phyloP scores from a whole-genome alignment of 1,139 yeast species.

The Candida tetrigidarum region DNA sequence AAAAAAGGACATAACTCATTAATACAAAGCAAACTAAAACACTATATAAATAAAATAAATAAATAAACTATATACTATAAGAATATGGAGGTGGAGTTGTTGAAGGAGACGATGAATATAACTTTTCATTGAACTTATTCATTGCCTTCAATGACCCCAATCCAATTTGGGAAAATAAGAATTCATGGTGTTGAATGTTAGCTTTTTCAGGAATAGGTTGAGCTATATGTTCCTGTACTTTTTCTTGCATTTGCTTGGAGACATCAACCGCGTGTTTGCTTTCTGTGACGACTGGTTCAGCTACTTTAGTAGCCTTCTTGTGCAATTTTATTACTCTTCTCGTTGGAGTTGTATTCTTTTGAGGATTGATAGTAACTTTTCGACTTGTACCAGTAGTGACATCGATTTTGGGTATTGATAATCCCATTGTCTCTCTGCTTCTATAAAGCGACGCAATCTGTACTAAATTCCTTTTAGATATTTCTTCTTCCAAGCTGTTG shows the following conservation, averaged over 20 bases:
- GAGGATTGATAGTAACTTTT: slow-evolving; percentile 1
- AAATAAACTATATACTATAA: slow-evolving; percentile 1
- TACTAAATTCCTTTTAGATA: slow-evolving; percentile 1
- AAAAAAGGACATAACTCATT: slow-evolving; percentile 3
- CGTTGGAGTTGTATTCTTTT: slow-evolving; percentile 41
- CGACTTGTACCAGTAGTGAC: slow-evolving; percentile 22
- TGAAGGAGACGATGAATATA: not conserved
- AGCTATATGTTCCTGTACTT: not conserved
- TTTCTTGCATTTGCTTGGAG: too few relatives aligned
- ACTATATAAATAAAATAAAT: too few relatives aligned
- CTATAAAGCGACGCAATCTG: slow-evolving; percentile 1
- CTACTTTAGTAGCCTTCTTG: slow-evolving; percentile 16
- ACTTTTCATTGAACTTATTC: slow-evolving; percentile 1
- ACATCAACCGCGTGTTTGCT: not conserved
- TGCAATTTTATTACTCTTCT: slow-evolving; percentile 51
- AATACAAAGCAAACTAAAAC: not conserved
- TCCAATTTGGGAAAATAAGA: slow-evolving; percentile 2
- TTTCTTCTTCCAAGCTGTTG: slow-evolving; percentile 3
- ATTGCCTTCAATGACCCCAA: slow-evolving; percentile 2
- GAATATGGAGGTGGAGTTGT: slow-evolving; percentile 5
- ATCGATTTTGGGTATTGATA: slow-evolving; percentile 35
- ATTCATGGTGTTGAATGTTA: not conserved
- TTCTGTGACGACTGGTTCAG: not conserved
- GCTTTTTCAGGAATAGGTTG: slow-evolving; percentile 1
- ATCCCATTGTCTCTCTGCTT: slow-evolving; percentile 2